Conservation (phyloP, 371 early-diverging fungal genomes). For the Entomophthora muscae region DNA sequence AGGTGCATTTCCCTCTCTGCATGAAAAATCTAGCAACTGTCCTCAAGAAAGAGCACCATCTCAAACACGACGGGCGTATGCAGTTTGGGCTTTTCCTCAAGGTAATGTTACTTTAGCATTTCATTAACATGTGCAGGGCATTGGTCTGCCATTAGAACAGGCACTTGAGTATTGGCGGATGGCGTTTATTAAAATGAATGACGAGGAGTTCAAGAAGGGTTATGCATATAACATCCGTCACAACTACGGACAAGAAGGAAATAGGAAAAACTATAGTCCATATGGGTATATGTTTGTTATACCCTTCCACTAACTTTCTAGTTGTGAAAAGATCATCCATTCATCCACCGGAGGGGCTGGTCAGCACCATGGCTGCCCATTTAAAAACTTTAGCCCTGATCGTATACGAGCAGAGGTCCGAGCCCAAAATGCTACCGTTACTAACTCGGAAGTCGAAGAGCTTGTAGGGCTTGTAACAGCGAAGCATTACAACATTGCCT, state of each 20-base stretch:
- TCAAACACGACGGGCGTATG: slow-evolving; percentile 77
- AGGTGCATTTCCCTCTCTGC: slow-evolving; percentile 76
- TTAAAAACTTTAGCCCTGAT: slow-evolving; percentile 52
- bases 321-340: slow-evolving; percentile 78
- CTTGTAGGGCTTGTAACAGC: slow-evolving; percentile 42
- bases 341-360: slow-evolving; percentile 67
- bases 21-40: slow-evolving; percentile 66
- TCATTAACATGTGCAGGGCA: slow-evolving; percentile 26
- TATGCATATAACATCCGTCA: slow-evolving; percentile 95
- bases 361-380: slow-evolving; percentile 90
- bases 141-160: slow-evolving; percentile 80
- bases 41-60: slow-evolving; percentile 55
- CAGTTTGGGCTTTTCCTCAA: slow-evolving; percentile 90
- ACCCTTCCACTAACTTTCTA: no score
- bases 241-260: slow-evolving; percentile 97
- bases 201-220: slow-evolving; percentile 74
- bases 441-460: slow-evolving; percentile 34
- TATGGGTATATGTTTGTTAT: slow-evolving; percentile 65
- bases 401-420: slow-evolving; percentile 35
- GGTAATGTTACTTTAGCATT: slow-evolving; percentile 13
- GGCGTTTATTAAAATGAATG: slow-evolving; percentile 54
- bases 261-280: slow-evolving; percentile 77
- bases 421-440: slow-evolving; percentile 18
- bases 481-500: slow-evolving; percentile 85
- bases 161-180: slow-evolving; percentile 82